Evolutionary conservation across 441 rosid species (phyloP), one percentile per base, ranked within the genome.

Genomic region (Euphorbia corollata): DNA sequence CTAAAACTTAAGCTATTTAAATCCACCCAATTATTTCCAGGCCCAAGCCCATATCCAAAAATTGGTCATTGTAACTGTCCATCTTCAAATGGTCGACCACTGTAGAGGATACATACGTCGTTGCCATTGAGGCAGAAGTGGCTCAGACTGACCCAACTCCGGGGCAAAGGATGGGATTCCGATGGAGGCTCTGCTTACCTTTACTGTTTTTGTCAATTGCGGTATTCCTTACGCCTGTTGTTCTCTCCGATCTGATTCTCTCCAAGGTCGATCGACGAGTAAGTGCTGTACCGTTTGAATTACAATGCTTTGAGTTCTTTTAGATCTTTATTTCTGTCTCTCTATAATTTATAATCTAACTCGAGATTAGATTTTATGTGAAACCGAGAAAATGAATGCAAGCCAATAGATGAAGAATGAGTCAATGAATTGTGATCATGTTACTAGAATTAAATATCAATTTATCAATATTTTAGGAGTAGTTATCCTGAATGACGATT

Each of bases 261-360:
- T 87, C 99, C 69, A 89, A 83, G 77, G 96, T 94, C 38, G 97
- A 90, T 64, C 92, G 97, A 67, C 95, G 87, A 53, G 97, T 91
- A 88, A 85, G 94, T 81, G 73, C 59, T 47, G 16, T 72, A 6
- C 57, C 45, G 1, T 19, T 50, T 50, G 45, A 65, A 53, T 53
- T 45, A 8, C 8, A 30, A 18, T 30, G 58, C 47, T 65, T 68
- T 2, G 47, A 47, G 8, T 30, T 45, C 24, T 7, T 13, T 1
- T 57, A 68, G 65, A 68, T 68, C 71, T 47, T 38, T 18, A 20
- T 68, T 6, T 19, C 13, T 58, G 27, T 45, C 18, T 51, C 8
- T n/a, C 13, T 3, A 18, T 32, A 4, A 18, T 11, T 24, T 7
- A 5, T 53, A 8, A 18, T 51, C 8, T 27, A 13, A 10, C 34